These are phyloP conservation scores for Leptosphaerulina australis DNA, from an alignment of 2,329 filamentous ascomycete genomes.

Conservation along the genomic window DNA sequence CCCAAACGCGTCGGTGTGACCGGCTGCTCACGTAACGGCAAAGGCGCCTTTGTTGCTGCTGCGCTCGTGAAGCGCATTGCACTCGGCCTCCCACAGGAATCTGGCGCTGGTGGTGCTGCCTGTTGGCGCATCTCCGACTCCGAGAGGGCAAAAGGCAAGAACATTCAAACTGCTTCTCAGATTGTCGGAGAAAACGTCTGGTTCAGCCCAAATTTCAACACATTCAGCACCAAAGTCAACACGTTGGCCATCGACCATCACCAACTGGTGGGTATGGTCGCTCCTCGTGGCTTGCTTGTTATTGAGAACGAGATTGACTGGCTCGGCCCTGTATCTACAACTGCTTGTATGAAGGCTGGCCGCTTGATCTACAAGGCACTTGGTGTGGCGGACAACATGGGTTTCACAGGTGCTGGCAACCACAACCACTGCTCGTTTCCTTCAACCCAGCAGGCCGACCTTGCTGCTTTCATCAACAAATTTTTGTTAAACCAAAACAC, in stretches of 20 bases:
- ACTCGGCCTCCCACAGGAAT: conserved; percentile 67
- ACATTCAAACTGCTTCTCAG: conserved; percentile 65
- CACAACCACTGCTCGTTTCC: conserved; percentile 65
- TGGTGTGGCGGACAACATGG: conserved; percentile 62
- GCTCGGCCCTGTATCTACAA: conserved; percentile 63
- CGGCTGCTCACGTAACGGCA: conserved; percentile 69
- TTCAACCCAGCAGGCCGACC: conserved; percentile 57
- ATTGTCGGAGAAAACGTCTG: conserved; percentile 68
- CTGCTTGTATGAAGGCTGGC: conserved; percentile 63
- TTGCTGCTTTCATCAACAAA: conserved; percentile 62
- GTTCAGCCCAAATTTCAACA: conserved; percentile 64
- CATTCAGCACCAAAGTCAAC: conserved; percentile 55
- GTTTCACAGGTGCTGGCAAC: conserved; percentile 61
- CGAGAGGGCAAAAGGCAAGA: conserved; percentile 59
- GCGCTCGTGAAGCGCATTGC: conserved; percentile 65
- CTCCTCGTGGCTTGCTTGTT: conserved; percentile 61
- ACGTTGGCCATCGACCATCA: conserved; percentile 64
- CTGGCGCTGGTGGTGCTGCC: conserved; percentile 65
- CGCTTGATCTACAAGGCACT: conserved; percentile 61
- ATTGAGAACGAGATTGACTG: conserved; percentile 66
- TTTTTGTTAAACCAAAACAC: conserved; percentile 49
- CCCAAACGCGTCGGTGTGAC: conserved; percentile 58
- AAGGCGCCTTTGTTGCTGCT: conserved; percentile 67
- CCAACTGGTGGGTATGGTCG: conserved; percentile 62
- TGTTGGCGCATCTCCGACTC: conserved; percentile 61